Percentiles rank a stretch among this genome's conserved stretches.
phyloP scores from a whole-genome alignment of 2,329 filamentous ascomycete genomes.

The Immersiporthe knoxdaviesiana region DNA sequence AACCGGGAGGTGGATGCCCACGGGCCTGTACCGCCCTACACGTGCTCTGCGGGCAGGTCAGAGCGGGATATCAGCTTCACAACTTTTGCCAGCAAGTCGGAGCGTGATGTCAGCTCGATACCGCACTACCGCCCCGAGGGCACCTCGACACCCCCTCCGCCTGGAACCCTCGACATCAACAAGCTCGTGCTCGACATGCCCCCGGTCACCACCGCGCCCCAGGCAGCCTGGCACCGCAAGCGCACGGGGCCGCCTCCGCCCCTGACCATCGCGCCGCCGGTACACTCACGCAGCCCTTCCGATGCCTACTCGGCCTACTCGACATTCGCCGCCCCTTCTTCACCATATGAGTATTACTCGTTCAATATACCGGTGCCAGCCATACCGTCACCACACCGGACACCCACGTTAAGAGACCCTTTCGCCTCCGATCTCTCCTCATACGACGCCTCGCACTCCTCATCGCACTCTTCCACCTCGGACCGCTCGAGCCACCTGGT shows the following conservation, averaged over 20 bases:
- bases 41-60: slow-evolving; percentile 44
- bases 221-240: slow-evolving; percentile 45
- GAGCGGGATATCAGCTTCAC: slow-evolving; percentile 39
- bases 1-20: slow-evolving; percentile 55
- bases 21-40: slow-evolving; percentile 54
- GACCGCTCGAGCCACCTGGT: slow-evolving; percentile 33
- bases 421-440: not conserved
- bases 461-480: slow-evolving; percentile 20
- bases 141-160: slow-evolving; percentile 38
- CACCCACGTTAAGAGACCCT: slow-evolving; percentile 7
- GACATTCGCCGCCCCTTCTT: slow-evolving; percentile 17
- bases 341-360: slow-evolving; percentile 23
- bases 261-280: slow-evolving; percentile 42
- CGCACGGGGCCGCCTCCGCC: slow-evolving; percentile 49
- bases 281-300: slow-evolving; percentile 34
- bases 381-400: slow-evolving; percentile 17
- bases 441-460: slow-evolving; percentile 10
- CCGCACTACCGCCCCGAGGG: slow-evolving; percentile 41
- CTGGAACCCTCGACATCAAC: slow-evolving; percentile 43
- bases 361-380: slow-evolving; percentile 15
- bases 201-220: slow-evolving; percentile 53
- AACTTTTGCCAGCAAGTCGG: slow-evolving; percentile 1
- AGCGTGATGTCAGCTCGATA: slow-evolving; percentile 30
- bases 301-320: slow-evolving; percentile 37
- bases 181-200: slow-evolving; percentile 48